Percentiles rank a stretch among this genome's conserved stretches.
These are phyloP conservation scores for Cutaneotrichosporon cutaneum DNA, from an alignment of 1,284 basidiomycete species.

Conservation along the genomic window DNA sequence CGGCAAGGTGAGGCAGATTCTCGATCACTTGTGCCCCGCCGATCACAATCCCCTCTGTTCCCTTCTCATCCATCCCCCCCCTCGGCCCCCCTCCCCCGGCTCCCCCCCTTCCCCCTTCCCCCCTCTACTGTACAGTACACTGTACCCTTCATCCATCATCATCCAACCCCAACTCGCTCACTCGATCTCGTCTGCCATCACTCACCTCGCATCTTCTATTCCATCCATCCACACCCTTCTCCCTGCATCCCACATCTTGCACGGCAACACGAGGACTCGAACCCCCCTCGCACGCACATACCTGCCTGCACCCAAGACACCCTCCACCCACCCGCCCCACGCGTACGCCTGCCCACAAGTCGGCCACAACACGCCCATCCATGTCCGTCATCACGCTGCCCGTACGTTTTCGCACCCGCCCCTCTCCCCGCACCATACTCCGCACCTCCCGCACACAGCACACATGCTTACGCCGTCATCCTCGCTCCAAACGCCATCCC, in stretches of 20 bases:
- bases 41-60: not conserved
- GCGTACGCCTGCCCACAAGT: not conserved
- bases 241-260: not conserved
- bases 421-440: not conserved
- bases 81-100: too few relatives aligned
- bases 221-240: not conserved
- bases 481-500: not conserved
- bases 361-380: not conserved
- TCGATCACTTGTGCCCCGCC: not conserved
- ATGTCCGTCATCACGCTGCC: not conserved
- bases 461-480: not conserved
- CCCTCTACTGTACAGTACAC: too few relatives aligned
- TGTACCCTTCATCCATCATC: too few relatives aligned
- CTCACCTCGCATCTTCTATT: not conserved
- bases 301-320: not conserved
- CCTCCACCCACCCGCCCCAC: not conserved
- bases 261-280: too few relatives aligned
- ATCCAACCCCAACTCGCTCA: too few relatives aligned
- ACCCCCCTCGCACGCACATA: too few relatives aligned
- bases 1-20: not conserved
- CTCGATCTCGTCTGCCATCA: not conserved
- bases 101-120: too few relatives aligned
- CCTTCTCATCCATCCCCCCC: not conserved
- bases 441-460: not conserved
- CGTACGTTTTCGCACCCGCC: not conserved